Evolutionary conservation across 2,329 filamentous ascomycete genomes (phyloP).

Genomic region (Ophiobolus disseminans): DNA sequence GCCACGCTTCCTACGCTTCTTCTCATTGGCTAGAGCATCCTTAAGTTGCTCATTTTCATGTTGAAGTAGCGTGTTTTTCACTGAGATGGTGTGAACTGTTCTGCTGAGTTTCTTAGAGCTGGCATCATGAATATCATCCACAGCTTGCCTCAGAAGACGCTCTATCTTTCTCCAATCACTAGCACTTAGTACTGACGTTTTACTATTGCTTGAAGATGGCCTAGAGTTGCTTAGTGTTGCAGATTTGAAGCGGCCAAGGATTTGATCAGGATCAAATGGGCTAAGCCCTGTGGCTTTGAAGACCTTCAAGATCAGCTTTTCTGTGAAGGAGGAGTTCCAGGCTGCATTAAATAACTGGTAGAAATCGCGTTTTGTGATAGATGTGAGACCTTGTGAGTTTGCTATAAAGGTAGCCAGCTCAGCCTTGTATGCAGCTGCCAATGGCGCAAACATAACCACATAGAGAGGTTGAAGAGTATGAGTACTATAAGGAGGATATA

Average conservation of each 20-base stretch:
- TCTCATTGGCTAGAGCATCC: slow-evolving; percentile 4
- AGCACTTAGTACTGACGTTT: slow-evolving; percentile 5
- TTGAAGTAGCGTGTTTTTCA: slow-evolving; percentile 9
- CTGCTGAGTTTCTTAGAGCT: slow-evolving; percentile 6
- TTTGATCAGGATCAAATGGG: slow-evolving; percentile 4
- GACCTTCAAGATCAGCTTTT: slow-evolving; percentile 2
- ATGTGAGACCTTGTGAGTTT: slow-evolving; percentile 3
- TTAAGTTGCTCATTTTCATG: slow-evolving; percentile 5
- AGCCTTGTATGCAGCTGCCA: no score
- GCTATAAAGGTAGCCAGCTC: no score
- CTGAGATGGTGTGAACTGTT: slow-evolving; percentile 6
- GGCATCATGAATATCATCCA: background rate
- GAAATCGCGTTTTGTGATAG: slow-evolving; percentile 14
- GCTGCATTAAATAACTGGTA: slow-evolving; percentile 14
- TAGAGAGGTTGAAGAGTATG: no score
- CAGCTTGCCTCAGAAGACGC: slow-evolving; percentile 1
- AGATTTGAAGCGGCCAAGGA: background rate
- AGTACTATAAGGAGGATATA: no score
- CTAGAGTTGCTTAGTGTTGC: background rate
- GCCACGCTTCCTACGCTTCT: no score
- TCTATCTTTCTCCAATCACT: slow-evolving; percentile 13
- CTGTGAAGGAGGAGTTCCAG: slow-evolving; percentile 6
- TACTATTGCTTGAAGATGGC: slow-evolving; percentile 1
- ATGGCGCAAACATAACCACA: no score
- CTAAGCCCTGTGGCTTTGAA: slow-evolving; percentile 12